Base-by-base conservation (phyloP, 2,329 filamentous ascomycete genomes). In the Chaetomium globosum region DNA sequence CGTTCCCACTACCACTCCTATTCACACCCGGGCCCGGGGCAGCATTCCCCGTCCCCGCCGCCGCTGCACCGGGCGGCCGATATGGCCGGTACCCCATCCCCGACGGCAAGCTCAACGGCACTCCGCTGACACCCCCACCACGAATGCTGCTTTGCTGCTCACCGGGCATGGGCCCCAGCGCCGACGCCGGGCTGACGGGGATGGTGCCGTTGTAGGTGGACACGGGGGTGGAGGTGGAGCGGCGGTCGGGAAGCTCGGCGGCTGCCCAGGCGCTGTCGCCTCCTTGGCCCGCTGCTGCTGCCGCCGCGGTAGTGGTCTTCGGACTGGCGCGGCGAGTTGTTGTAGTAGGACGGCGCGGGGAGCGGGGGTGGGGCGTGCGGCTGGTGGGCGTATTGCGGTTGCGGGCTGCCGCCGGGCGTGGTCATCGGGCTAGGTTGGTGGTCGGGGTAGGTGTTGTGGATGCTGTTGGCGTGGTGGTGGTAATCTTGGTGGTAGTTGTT, bases 91-190 rank as follows among this genome's bases (percentile, higher is more conserved):
- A 60, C 4, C 67, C 67, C 67, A 67, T 63, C 1, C 61, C 67
- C 5, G 68, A 66, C 46, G 68, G 66, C 59, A 69, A 26, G 9
- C 55, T 39, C 4, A 69, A 54, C 43, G 68, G 68, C n/a, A 68
- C 66, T 3, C 48, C 61, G 19, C 23, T 33, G 21, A 1, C 16
- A 13, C 36, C 39, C 19, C 4, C 13, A 16, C 39, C 39, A 43
- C 16, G 4, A 19, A 12, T 4, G 3, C 16, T 16, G 16, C 54
- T 36, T 28, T 30, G 53, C 23, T 12, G 31, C 52, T 63, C 65
- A 7, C 49, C 62, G 0, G 60, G 65, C 52, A 61, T 61, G 4
- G 65, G 33, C 5, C 59, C 59, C n/a, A 67, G 49, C 3, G 65
- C 65, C 3, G 65, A 67, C 7, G 57, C 65, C 16, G 65, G 65